Conservation (phyloP, 257 asterid genomes). For the Solanum pinnatisectum region DNA sequence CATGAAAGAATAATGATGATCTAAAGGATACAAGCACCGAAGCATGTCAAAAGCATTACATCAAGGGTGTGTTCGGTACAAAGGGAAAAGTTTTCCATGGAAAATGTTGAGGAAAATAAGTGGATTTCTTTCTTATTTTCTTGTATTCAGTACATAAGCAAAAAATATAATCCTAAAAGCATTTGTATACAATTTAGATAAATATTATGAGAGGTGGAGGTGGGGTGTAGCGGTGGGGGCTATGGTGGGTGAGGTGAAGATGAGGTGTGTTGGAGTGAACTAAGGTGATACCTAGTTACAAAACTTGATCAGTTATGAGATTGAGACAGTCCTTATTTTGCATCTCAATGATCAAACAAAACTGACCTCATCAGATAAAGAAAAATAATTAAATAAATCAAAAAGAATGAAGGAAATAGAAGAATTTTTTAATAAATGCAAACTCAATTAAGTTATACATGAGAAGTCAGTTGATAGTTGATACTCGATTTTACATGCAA, state of each 20-base stretch:
- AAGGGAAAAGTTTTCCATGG: background rate
- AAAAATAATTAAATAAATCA: background rate
- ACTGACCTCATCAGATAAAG: background rate
- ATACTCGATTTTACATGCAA: background rate
- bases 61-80: background rate
- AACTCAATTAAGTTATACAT: background rate
- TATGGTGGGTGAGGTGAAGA: background rate
- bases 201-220: background rate
- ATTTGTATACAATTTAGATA: background rate
- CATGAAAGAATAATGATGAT: background rate
- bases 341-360: background rate
- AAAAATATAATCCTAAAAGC: background rate
- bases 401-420: background rate
- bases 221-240: background rate
- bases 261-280: background rate
- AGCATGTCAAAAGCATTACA: background rate
- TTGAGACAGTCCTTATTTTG: background rate
- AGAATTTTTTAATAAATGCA: background rate
- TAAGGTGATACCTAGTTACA: background rate
- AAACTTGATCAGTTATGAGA: background rate
- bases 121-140: background rate
- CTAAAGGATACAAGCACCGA: background rate
- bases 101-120: background rate
- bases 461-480: background rate
- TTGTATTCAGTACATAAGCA: background rate